Conservation (phyloP, 2,329 filamentous ascomycete genomes). For the Lecanoromycetidae sp. region DNA sequence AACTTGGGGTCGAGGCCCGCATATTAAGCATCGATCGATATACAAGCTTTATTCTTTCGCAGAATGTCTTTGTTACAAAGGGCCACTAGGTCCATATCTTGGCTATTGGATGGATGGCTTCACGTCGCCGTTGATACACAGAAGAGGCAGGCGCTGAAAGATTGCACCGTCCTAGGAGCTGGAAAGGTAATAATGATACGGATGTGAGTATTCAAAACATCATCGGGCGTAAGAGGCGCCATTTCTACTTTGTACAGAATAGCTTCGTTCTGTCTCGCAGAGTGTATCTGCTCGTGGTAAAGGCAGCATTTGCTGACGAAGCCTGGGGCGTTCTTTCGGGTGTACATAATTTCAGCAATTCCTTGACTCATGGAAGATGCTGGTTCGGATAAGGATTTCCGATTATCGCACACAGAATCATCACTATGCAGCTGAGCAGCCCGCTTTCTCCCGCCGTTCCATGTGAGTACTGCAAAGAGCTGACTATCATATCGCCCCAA, state of each 20-base stretch:
- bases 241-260: slow-evolving; percentile 7
- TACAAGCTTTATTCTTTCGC: background rate
- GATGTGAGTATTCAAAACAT: background rate
- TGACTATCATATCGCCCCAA: no score
- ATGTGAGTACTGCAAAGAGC: no score
- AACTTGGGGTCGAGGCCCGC: slow-evolving; percentile 39
- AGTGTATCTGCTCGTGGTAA: background rate
- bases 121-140: background rate
- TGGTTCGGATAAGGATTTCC: background rate
- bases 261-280: background rate
- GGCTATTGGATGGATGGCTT: background rate
- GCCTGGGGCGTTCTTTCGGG: background rate
- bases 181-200: background rate
- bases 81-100: background rate
- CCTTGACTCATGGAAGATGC: background rate
- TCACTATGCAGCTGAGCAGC: no score
- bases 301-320: background rate
- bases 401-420: background rate
- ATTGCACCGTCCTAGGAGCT: background rate
- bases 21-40: slow-evolving; percentile 7
- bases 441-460: no score
- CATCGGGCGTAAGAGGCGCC: background rate
- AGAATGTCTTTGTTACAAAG: background rate
- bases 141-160: background rate
- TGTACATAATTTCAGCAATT: slow-evolving; percentile 2